Base-by-base conservation (phyloP, 768 basidiomycete genomes). In the Chalciporus piperatus region DNA sequence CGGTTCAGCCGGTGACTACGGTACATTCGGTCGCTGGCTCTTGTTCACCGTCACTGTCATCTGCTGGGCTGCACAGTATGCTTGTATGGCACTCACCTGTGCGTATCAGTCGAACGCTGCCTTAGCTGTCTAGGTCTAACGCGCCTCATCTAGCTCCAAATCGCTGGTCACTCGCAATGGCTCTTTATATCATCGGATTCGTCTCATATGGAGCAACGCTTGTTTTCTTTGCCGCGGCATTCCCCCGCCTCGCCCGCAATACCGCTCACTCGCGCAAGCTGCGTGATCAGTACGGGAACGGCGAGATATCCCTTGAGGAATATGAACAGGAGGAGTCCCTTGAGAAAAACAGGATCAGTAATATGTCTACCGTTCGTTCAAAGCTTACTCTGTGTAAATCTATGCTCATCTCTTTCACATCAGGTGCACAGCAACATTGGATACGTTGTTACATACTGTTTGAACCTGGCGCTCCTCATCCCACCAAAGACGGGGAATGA, bases 271-370 rank as follows among this genome's bases (percentile, higher is more conserved):
- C 88, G 4, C 78, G 83, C 13, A 66, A 65, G 2, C 67, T 90
- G 3, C 72, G 75, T 32, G 77, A 76, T 44, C 78, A 74, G 57
- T 83, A 78, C 48, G 83, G 84, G 44, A 73, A 72, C 0, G 85
- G 85, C 0, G 79, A 85, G 52, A 81, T 85, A 11, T 59, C 73
- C 0, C 67, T 70, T 13, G 84, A 84, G 48, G 83, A 78, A 55
- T 90, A 86, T 56, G 89, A 91, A 59, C 62, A 56, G 16, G 88
- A 88, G 60, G 88, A 91, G 59, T 87, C 85, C 28, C 59, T 92
- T 40, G 87, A 92, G 71, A 90, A 90, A 77, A 93, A 90, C 54
- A 72, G 84, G 55, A 87, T 93, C 51, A 89, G 89, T 61, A 92
- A 90, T 59, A 87, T 91, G 56, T 87, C 85, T 61, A 91, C 86